Conservation (phyloP, 2,329 filamentous ascomycete species). For the Spiromastix sp. region DNA sequence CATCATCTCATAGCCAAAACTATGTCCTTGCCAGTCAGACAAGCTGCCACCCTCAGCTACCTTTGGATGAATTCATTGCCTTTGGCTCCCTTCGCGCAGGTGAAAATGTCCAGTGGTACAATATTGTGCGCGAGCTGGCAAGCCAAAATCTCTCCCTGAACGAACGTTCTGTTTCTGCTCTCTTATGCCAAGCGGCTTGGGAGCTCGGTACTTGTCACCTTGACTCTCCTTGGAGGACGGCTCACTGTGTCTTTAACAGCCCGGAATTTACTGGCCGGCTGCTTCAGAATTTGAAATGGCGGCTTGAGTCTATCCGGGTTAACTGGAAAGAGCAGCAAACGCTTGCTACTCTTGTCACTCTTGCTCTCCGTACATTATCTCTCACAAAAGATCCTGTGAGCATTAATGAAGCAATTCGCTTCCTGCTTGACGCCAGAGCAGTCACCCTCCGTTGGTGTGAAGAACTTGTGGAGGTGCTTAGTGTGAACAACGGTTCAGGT, state of each 20-base stretch:
- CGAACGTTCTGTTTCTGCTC: slow-evolving; percentile 35
- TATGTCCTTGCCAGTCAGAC: slow-evolving; percentile 41
- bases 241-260: slow-evolving; percentile 27
- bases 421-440: slow-evolving; percentile 23
- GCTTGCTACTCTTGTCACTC: slow-evolving; percentile 37
- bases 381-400: slow-evolving; percentile 20
- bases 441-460: slow-evolving; percentile 32
- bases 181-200: slow-evolving; percentile 39
- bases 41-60: slow-evolving; percentile 39
- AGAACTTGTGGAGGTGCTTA: slow-evolving; percentile 20
- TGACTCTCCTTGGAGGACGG: slow-evolving; percentile 18
- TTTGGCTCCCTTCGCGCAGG: slow-evolving; percentile 43
- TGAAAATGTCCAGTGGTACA: slow-evolving; percentile 43
- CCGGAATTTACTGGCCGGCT: slow-evolving; percentile 28
- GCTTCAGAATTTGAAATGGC: slow-evolving; percentile 21
- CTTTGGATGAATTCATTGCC: slow-evolving; percentile 44
- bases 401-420: slow-evolving; percentile 17
- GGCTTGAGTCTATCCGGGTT: slow-evolving; percentile 26
- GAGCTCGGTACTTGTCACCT: slow-evolving; percentile 19
- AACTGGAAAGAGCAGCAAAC: slow-evolving; percentile 42
- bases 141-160: slow-evolving; percentile 41
- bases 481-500: slow-evolving; percentile 16
- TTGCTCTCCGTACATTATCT: slow-evolving; percentile 36
- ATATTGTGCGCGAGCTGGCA: slow-evolving; percentile 43
- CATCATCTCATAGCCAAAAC: slow-evolving; percentile 32